These are phyloP conservation scores for Rutstroemia sp. DNA, from an alignment of 2,329 filamentous ascomycete genomes.

Conservation along the genomic window DNA sequence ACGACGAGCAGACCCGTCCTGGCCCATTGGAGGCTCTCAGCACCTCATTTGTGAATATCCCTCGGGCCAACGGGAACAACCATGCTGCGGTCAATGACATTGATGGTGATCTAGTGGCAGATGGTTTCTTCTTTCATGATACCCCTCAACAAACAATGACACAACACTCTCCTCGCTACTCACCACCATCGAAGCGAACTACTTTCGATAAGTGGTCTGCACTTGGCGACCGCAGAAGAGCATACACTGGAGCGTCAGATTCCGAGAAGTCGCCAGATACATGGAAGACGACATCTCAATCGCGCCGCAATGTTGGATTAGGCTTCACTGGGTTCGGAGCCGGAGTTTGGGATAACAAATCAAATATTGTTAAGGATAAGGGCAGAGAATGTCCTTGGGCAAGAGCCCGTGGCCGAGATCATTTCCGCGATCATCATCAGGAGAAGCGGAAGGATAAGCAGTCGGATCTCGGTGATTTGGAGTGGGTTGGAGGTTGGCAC, in stretches of 20 bases:
- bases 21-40: constrained; percentile 48
- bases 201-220: constrained; percentile 81
- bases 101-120: constrained; percentile 58
- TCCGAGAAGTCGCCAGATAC: constrained; percentile 42
- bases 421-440: constrained; percentile 34
- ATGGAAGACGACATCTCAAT: constrained; percentile 29
- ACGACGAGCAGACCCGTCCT: constrained; percentile 40
- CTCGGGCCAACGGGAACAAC: constrained; percentile 33
- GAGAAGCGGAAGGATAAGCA: constrained; percentile 27
- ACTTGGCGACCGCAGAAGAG: constrained; percentile 76
- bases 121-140: constrained; percentile 69
- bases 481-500: constrained; percentile 94
- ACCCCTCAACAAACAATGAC: constrained; percentile 30
- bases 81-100: constrained; percentile 39
- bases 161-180: constrained; percentile 40
- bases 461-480: constrained; percentile 63
- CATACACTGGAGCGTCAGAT: constrained; percentile 46
- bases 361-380: constrained; percentile 30
- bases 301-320: constrained; percentile 38
- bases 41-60: constrained; percentile 42
- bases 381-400: constrained; percentile 42
- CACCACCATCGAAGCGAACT: constrained; percentile 56
- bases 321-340: constrained; percentile 41
- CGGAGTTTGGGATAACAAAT: constrained; percentile 28
- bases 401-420: constrained; percentile 40